Evolutionary conservation across 2,329 filamentous ascomycete species (phyloP).

Genomic region (Trichoderma sp.): DNA sequence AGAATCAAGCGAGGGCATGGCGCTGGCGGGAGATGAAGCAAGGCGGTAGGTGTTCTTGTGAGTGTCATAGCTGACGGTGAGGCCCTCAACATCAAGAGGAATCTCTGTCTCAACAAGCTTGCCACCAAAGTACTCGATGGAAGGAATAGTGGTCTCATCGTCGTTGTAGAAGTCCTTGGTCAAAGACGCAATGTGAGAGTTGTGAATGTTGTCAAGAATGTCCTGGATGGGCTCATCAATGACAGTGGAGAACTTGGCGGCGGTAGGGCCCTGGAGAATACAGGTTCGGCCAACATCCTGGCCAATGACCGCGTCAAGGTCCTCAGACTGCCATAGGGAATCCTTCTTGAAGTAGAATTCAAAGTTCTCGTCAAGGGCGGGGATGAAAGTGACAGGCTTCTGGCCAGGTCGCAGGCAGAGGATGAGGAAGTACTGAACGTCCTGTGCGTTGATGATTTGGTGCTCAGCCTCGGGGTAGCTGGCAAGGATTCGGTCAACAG

Average conservation of each 20-base stretch:
- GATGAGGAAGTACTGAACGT: slow-evolving; percentile 93
- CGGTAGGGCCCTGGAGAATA: slow-evolving; percentile 92
- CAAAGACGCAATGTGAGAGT: slow-evolving; percentile 78
- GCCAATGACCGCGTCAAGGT: slow-evolving; percentile 89
- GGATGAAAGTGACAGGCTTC: slow-evolving; percentile 96
- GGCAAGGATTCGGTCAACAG: slow-evolving; percentile 74
- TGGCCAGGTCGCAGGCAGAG: slow-evolving; percentile 89
- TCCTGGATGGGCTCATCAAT: slow-evolving; percentile 94
- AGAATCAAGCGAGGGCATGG: slow-evolving; percentile 73
- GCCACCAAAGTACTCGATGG: slow-evolving; percentile 93
- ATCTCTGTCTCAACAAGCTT: slow-evolving; percentile 71
- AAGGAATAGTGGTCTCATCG: slow-evolving; percentile 71
- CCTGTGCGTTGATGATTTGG: slow-evolving; percentile 96
- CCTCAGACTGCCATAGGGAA: slow-evolving; percentile 98
- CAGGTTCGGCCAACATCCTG: slow-evolving; percentile 96
- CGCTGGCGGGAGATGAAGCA: slow-evolving; percentile 68
- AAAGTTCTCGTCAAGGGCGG: slow-evolving; percentile 92
- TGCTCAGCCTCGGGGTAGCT: slow-evolving; percentile 82
- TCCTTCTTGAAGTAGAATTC: slow-evolving; percentile 99
- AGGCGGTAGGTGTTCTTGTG: slow-evolving; percentile 82
- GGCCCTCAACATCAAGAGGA: slow-evolving; percentile 76
- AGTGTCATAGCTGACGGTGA: slow-evolving; percentile 75
- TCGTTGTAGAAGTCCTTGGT: slow-evolving; percentile 76
- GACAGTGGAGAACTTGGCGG: slow-evolving; percentile 82
- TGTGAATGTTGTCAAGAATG: slow-evolving; percentile 87